These are phyloP conservation scores for Trichophyton rubrum DNA, from an alignment of 2,329 filamentous ascomycete genomes.

Conservation along the genomic window DNA sequence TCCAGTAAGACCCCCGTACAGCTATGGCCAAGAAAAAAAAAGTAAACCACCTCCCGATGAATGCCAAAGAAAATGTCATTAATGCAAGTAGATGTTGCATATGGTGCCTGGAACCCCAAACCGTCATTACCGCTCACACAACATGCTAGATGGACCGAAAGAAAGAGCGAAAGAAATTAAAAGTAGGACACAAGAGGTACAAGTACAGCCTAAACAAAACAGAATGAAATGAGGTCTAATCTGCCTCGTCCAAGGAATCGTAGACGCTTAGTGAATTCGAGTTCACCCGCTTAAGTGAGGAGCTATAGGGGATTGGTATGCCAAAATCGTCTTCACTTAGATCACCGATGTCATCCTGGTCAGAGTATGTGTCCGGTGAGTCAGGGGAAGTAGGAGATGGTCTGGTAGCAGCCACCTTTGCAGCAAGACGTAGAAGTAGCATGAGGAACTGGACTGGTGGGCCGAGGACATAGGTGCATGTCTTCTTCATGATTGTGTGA, in stretches of 20 bases:
- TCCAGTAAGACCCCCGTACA: neutral
- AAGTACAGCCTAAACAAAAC: neutral
- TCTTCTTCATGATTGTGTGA: constrained; percentile 60
- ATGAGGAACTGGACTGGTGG: constrained; percentile 68
- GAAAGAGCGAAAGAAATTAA: neutral
- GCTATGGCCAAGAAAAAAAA: neutral
- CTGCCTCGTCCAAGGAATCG: constrained; percentile 1
- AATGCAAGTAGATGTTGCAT: neutral
- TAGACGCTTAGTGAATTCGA: neutral
- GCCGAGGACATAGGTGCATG: constrained; percentile 61
- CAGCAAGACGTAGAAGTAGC: constrained; percentile 70
- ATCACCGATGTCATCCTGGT: constrained; percentile 16
- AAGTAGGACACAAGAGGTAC: neutral
- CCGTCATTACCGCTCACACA: neutral
- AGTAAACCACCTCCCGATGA: neutral
- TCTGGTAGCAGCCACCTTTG: constrained; percentile 48
- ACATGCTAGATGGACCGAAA: neutral
- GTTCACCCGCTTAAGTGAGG: constrained; percentile 4
- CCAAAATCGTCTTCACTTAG: constrained; percentile 49
- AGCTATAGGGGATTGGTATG: constrained; percentile 29
- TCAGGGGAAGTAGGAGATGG: constrained; percentile 23
- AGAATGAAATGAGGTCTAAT: neutral
- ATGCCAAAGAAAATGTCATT: neutral
- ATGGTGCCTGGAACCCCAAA: neutral
- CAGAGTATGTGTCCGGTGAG: constrained; percentile 15